phyloP scores from a whole-genome alignment of 495 filamentous ascomycete species.

The Talaromyces trachyspermus region DNA sequence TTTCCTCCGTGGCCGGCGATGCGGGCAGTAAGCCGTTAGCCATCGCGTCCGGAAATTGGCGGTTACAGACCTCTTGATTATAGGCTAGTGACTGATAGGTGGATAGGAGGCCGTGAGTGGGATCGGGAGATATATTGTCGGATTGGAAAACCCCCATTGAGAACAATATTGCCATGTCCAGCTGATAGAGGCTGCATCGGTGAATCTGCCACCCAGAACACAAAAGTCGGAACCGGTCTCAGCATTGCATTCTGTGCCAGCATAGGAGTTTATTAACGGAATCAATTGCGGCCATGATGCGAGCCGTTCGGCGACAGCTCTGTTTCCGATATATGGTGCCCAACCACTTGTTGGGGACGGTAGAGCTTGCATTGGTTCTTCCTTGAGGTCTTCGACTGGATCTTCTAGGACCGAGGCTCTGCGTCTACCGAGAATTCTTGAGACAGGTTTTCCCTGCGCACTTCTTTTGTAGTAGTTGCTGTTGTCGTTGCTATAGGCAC shows the following conservation, averaged over 20 bases:
- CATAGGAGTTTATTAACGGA: conserved; percentile 30
- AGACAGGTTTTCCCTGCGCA: background rate
- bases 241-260: conserved; percentile 10
- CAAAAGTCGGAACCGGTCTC: conserved; percentile 32
- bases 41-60: conserved; percentile 43
- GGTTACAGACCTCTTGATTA: conserved; percentile 44
- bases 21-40: conserved; percentile 36
- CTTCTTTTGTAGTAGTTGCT: background rate
- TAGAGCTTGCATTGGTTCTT: background rate
- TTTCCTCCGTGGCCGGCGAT: conserved; percentile 24
- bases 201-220: conserved; percentile 26
- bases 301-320: conserved; percentile 38
- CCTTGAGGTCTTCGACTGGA: background rate
- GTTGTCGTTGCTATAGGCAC: background rate
- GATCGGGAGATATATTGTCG: conserved; percentile 40
- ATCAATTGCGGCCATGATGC: conserved; percentile 38
- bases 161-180: conserved; percentile 59
- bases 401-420: conserved; percentile 13
- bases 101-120: conserved; percentile 31
- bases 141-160: conserved; percentile 51
- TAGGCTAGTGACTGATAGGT: conserved; percentile 44
- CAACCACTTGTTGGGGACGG: conserved; percentile 21
- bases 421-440: conserved; percentile 8
- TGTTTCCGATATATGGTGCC: conserved; percentile 28
- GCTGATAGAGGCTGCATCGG: conserved; percentile 32